These are phyloP conservation scores for Dittrichia graveolens DNA, from an alignment of 129 eudicot species.

Conservation along the genomic window DNA sequence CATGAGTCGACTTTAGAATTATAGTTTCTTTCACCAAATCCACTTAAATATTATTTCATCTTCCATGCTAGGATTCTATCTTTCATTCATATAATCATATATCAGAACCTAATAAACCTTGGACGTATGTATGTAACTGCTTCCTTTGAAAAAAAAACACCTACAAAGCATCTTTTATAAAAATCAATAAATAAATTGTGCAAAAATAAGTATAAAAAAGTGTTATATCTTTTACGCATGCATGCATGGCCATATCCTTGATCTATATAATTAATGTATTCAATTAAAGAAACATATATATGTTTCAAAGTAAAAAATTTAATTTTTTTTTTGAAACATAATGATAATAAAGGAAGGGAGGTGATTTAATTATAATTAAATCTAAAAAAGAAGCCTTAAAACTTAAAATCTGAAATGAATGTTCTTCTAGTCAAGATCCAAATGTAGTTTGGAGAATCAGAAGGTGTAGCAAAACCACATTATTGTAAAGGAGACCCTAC, in stretches of 20 bases:
- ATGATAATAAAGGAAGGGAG: too few species aligned
- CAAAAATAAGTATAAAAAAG: neutral
- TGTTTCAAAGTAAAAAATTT: too few species aligned
- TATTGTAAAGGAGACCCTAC: constrained; percentile 37
- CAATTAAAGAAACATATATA: too few species aligned
- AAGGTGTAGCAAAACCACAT: constrained; percentile 24
- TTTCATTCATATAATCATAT: too few species aligned
- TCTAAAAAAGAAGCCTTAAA: neutral
- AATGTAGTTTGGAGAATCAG: constrained; percentile 19
- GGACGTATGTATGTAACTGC: constrained; percentile 7
- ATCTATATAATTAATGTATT: too few species aligned
- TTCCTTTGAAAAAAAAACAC: constrained; percentile 17
- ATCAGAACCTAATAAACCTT: neutral
- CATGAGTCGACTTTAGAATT: neutral
- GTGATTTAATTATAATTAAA: neutral
- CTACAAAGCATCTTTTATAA: neutral
- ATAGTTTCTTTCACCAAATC: neutral
- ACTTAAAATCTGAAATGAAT: constrained; percentile 6
- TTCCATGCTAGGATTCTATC: too few species aligned
- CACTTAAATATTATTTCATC: neutral
- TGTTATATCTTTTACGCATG: too few species aligned
- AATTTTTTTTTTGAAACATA: too few species aligned
- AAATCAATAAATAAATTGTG: neutral
- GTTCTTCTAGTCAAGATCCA: constrained; percentile 10
- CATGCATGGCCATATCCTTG: too few species aligned